These are phyloP conservation scores for Erucastrum elatum DNA, from an alignment of 345 rosid species.

Conservation along the genomic window DNA sequence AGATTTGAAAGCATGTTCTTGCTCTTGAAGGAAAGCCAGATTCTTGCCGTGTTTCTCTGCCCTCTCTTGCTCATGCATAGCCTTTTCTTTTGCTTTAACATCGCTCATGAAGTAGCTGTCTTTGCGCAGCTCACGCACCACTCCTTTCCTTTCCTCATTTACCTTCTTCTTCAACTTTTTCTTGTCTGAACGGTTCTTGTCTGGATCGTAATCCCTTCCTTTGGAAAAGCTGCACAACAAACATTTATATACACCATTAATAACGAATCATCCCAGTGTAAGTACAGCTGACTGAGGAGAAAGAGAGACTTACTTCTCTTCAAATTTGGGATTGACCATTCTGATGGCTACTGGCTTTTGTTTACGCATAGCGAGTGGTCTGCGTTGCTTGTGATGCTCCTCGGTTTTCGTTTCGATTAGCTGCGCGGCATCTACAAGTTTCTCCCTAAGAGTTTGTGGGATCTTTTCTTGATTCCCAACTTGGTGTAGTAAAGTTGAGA, in stretches of 20 bases:
- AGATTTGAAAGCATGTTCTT: constrained; percentile 81
- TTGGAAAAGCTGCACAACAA: constrained; percentile 69
- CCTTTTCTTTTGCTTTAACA: constrained; percentile 66
- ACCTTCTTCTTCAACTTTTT: constrained; percentile 63
- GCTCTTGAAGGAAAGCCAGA: constrained; percentile 87
- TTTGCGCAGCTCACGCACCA: constrained; percentile 80
- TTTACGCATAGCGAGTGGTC: constrained; percentile 76
- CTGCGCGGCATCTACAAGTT: constrained; percentile 49
- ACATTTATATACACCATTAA: constrained; percentile 21
- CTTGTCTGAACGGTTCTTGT: constrained; percentile 63
- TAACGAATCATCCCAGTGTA: not conserved
- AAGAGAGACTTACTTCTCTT: constrained; percentile 54
- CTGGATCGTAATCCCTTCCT: constrained; percentile 96
- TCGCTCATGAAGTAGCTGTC: constrained; percentile 47
- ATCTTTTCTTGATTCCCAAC: constrained; percentile 53
- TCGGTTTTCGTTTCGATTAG: constrained; percentile 57
- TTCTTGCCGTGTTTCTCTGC: constrained; percentile 70
- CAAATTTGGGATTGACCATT: constrained; percentile 75
- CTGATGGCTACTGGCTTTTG: constrained; percentile 76
- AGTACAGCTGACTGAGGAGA: constrained; percentile 4
- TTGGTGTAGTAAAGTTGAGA: constrained; percentile 54
- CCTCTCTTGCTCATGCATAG: constrained; percentile 54
- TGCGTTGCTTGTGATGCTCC: constrained; percentile 51
- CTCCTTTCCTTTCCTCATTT: constrained; percentile 68
- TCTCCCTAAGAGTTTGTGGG: constrained; percentile 56